phyloP scores from a whole-genome alignment of 2,329 filamentous ascomycete species.

The Plectosphaerella plurivora region DNA sequence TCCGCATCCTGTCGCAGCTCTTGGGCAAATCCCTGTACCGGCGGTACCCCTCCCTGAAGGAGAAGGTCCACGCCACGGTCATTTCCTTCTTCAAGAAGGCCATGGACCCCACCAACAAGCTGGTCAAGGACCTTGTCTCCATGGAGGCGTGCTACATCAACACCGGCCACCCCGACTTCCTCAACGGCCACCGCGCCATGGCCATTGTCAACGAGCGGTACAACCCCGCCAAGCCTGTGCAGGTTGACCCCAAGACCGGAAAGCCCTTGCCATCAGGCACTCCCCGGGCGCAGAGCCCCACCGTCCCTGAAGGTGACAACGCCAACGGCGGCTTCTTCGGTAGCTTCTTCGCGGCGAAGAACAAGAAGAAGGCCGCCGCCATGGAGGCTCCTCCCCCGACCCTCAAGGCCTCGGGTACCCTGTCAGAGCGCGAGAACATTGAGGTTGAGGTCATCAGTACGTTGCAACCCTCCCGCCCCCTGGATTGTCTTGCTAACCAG shows the following conservation, averaged over 20 bases:
- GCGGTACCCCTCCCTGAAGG: conserved; percentile 89
- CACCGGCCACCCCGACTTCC: conserved; percentile 95
- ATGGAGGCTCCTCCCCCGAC: conserved; percentile 95
- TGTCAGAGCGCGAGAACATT: conserved; percentile 90
- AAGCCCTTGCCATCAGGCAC: conserved; percentile 74
- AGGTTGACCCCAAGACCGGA: conserved; percentile 97
- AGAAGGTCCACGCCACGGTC: conserved; percentile 92
- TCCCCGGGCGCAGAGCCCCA: conserved; percentile 74
- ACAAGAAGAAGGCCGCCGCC: conserved; percentile 99
- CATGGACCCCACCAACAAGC: conserved; percentile 97
- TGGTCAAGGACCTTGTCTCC: conserved; percentile 84
- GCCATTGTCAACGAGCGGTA: conserved; percentile 95
- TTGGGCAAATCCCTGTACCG: conserved; percentile 86
- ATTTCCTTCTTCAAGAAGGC: conserved; percentile 96
- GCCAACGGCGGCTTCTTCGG: conserved; percentile 85
- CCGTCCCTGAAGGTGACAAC: conserved; percentile 47
- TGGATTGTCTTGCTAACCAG: conserved; percentile 7
- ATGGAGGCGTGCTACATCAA: conserved; percentile 99
- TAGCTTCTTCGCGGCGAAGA: conserved; percentile 98
- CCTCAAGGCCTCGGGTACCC: conserved; percentile 87
- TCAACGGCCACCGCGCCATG: conserved; percentile 97
- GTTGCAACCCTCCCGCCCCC: conserved; percentile 26
- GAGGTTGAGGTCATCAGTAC: conserved; percentile 98
- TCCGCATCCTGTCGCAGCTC: conserved; percentile 88
- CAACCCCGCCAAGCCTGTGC: conserved; percentile 74